Percentiles rank a stretch among this genome's conserved stretches.
phyloP scores from a whole-genome alignment of 768 basidiomycete genomes.

The Lactarius evosmus region DNA sequence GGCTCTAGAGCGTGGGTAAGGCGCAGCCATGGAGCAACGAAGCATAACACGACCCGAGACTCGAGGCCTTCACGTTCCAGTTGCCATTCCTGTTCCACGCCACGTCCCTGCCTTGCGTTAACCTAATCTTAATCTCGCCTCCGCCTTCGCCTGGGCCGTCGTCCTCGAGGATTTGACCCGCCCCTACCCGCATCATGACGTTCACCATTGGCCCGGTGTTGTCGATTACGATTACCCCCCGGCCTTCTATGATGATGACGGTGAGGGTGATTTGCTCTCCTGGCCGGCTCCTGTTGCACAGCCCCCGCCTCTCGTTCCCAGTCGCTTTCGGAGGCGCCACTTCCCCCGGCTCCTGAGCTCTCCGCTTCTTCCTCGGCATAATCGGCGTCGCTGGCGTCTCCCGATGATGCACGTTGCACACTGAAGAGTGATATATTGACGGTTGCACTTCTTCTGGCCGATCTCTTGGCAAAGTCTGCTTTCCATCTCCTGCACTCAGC shows the following conservation, averaged over 20 bases:
- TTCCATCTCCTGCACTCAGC: slow-evolving; percentile 23
- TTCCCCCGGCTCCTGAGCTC: slow-evolving; percentile 1
- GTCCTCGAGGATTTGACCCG: slow-evolving; percentile 6
- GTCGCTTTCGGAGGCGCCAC: neutral
- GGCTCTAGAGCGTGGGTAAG: neutral
- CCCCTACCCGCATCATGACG: slow-evolving; percentile 6
- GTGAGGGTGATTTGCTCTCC: neutral
- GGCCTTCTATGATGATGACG: slow-evolving; percentile 3
- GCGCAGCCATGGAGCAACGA: slow-evolving; percentile 2
- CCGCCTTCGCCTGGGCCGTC: slow-evolving; percentile 22
- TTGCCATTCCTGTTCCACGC: neutral
- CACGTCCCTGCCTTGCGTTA: no score
- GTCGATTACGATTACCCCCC: slow-evolving; percentile 2
- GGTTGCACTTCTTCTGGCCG: neutral
- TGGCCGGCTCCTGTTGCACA: neutral
- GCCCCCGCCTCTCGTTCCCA: slow-evolving; percentile 9
- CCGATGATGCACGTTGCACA: neutral
- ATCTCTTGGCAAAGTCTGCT: slow-evolving; percentile 7
- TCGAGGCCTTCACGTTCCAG: slow-evolving; percentile 12
- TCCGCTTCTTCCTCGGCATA: slow-evolving; percentile 12
- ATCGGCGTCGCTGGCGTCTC: neutral
- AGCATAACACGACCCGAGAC: neutral
- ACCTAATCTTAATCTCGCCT: slow-evolving; percentile 10
- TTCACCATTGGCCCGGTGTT: neutral
- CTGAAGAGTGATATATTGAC: neutral